Conservation (phyloP, 2,329 filamentous ascomycete genomes). For the Neonectria magnoliae region DNA sequence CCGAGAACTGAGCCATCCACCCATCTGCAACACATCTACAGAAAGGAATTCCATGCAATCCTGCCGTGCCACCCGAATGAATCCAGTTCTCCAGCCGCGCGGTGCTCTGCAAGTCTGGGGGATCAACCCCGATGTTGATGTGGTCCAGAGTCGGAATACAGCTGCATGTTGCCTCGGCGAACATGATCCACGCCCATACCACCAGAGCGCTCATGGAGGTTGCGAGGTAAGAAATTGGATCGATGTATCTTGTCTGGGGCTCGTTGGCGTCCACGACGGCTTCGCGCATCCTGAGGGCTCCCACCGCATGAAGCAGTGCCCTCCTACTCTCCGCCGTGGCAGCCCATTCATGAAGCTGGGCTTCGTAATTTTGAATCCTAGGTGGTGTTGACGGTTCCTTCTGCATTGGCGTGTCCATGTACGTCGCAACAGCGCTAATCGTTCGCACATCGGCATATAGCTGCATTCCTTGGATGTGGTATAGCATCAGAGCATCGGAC, state of each 20-base stretch:
- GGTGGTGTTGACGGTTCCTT: conserved; percentile 28
- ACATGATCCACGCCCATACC: conserved; percentile 50
- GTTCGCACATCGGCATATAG: conserved; percentile 48
- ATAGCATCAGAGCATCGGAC: conserved; percentile 48
- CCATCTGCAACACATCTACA: conserved; percentile 43
- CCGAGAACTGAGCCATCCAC: conserved; percentile 41
- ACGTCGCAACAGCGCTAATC: conserved; percentile 41
- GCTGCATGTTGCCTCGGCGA: conserved; percentile 38
- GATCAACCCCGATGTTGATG: conserved; percentile 36
- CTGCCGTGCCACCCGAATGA: conserved; percentile 33
- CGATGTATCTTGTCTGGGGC: conserved; percentile 31
- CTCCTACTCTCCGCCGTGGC: conserved; percentile 43
- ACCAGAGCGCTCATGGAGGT: conserved; percentile 46
- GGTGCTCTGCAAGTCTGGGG: conserved; percentile 38
- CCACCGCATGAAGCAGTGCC: conserved; percentile 48
- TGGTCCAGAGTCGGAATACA: conserved; percentile 43
- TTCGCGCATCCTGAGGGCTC: conserved; percentile 45
- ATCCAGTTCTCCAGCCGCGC: conserved; percentile 44
- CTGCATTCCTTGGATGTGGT: conserved; percentile 50
- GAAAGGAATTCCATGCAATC: conserved; percentile 44
- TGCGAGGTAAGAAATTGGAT: conserved; percentile 49
- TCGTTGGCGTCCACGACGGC: conserved; percentile 30
- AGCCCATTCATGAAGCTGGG: conserved; percentile 45
- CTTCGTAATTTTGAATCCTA: conserved; percentile 33
- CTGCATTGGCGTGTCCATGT: conserved; percentile 21